A percentile compares a stretch with the other conserved stretches of the same genome.
phyloP scores from a whole-genome alignment of 192 early-diverging fungal genomes.

The Gryganskiella cystojenkinii region DNA sequence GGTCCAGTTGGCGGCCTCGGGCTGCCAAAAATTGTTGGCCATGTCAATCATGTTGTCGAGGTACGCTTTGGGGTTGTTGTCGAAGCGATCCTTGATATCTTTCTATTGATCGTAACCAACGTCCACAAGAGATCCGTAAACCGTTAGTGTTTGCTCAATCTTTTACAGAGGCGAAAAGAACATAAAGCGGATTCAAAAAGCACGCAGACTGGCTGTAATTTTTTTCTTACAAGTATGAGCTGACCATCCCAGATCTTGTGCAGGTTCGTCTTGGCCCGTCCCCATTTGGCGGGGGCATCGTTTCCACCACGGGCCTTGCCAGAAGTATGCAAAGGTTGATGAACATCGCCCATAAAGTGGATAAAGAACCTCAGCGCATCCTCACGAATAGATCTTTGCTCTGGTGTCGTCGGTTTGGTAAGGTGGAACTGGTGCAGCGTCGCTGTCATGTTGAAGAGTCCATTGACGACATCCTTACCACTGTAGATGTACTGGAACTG shows the following conservation, averaged over 20 bases:
- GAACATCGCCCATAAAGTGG: constrained; percentile 62
- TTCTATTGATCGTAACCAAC: constrained; percentile 20
- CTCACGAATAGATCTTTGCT: constrained; percentile 23
- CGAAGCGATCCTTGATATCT: constrained; percentile 47
- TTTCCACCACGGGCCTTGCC: constrained; percentile 45
- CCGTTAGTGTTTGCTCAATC: no score
- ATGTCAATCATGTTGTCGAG: constrained; percentile 45
- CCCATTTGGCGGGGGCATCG: constrained; percentile 36
- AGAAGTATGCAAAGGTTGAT: constrained; percentile 56
- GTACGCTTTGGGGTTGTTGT: constrained; percentile 49
- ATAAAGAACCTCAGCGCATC: constrained; percentile 59
- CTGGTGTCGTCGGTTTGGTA: constrained; percentile 15
- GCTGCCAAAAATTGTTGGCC: constrained; percentile 29
- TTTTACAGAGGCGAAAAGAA: no score
- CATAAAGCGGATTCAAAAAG: background rate
- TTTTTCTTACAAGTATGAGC: constrained; percentile 44
- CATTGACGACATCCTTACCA: constrained; percentile 46
- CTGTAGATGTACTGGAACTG: constrained; percentile 31
- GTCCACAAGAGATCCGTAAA: no score
- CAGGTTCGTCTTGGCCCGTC: constrained; percentile 42
- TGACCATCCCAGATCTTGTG: constrained; percentile 54
- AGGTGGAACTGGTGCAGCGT: constrained; percentile 30
- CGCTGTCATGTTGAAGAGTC: constrained; percentile 49
- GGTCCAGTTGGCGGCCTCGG: constrained; percentile 41
- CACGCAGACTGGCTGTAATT: no score